Base-by-base conservation (phyloP, 2,329 filamentous ascomycete genomes). In the Oidium heveae region DNA sequence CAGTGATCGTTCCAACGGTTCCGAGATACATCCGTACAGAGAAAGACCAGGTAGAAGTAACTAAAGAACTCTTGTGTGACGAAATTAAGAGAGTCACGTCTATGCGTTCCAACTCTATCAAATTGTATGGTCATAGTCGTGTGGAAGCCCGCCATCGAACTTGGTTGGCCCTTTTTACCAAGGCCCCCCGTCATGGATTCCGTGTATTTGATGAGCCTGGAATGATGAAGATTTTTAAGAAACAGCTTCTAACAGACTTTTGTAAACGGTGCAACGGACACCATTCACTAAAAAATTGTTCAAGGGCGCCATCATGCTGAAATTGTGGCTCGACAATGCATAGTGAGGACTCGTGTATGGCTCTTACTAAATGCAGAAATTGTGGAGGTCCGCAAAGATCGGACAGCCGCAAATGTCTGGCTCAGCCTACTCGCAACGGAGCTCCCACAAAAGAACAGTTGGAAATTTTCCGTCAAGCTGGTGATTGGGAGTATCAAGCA, bases 131-230 rank as follows among this genome's bases (percentile, higher is more conserved):
- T 5, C 18, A 32, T 2, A 24, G 10, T n/a, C 18, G 18, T 4
- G 2, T 10, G 10, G 28, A 28, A 28, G 22, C 20, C 15, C 22
- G 28, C 44, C 53, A 55, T 37, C 13, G 22, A 22, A 55, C 20
- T n/a, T 55, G 53, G 34, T 37, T 55, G 16, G 53, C 44, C 44
- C 34, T 39, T 46, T 55, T 55, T n/a, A 20, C n/a, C 7, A 55
- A 55, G 33, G 49, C 50, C 5, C 54, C 36, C 16, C 33, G 49
- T 46, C 22, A 4, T n/a, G 41, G 18, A n/a, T 44, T 44, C 9
- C 41, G 41, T 44, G 41, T 44, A 4, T 44, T 44, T 44, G 41
- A 44, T 18, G 41, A 49, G 28, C 15, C 46, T 49, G 22, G 7
- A 16, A 13, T 52, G 2, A 24, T 24, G 12, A 52, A n/a, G 22